These are phyloP conservation scores for Boletus rex-veris DNA, from an alignment of 768 basidiomycete genomes.

Conservation along the genomic window DNA sequence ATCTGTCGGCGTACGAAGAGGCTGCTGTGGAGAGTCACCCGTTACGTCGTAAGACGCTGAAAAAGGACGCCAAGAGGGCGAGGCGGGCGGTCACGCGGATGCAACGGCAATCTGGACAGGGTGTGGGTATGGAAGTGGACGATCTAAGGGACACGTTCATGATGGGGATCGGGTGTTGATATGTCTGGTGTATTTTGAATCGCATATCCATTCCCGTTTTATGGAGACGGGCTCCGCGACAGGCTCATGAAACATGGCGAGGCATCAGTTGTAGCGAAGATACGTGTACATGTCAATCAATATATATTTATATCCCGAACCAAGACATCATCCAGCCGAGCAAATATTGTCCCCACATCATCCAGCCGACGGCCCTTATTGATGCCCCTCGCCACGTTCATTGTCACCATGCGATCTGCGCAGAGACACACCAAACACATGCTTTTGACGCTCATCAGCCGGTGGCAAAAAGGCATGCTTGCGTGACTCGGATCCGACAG, in stretches of 20 bases:
- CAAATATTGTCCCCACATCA: no score
- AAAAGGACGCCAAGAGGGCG: conserved; percentile 61
- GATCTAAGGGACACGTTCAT: conserved; percentile 23
- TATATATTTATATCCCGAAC: no score
- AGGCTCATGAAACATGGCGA: no score
- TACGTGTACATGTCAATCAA: no score
- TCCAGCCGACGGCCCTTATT: no score
- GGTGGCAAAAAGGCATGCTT: conserved; percentile 8
- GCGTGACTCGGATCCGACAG: conserved; percentile 27
- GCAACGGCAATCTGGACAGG: conserved; percentile 1
- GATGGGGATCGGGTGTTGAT: conserved; percentile 17
- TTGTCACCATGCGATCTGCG: conserved; percentile 5
- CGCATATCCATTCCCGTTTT: background rate
- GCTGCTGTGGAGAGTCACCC: conserved; percentile 43
- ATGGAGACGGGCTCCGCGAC: no score
- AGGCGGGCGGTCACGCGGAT: conserved; percentile 46
- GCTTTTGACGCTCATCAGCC: background rate
- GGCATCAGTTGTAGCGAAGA: no score
- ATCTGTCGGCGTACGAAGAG: conserved; percentile 51
- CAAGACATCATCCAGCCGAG: no score
- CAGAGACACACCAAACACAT: background rate
- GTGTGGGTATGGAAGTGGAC: conserved; percentile 31
- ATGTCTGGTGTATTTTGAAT: background rate
- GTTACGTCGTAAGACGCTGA: conserved; percentile 54
- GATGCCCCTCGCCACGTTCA: background rate